phyloP scores from a whole-genome alignment of 306 rosid genomes.

The Pachyrhizus erosus region DNA sequence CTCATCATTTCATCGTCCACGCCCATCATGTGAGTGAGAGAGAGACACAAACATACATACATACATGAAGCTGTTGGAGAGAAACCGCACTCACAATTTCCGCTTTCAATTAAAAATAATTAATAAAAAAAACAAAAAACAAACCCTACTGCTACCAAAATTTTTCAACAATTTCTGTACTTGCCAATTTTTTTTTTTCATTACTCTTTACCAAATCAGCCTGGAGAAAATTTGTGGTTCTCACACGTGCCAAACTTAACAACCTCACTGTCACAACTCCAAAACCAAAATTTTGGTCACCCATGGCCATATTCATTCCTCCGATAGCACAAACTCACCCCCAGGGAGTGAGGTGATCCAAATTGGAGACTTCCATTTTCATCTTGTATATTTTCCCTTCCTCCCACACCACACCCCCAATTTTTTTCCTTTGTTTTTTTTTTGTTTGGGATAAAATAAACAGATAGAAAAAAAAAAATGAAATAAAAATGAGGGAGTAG shows the following conservation, averaged over 20 bases:
- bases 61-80: slow-evolving; percentile 27
- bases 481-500: not conserved
- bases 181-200: not conserved
- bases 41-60: slow-evolving; percentile 4
- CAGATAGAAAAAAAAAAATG: not conserved
- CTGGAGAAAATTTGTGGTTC: slow-evolving; percentile 19
- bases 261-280: not conserved
- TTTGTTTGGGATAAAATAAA: slow-evolving; percentile 13
- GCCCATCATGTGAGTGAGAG: slow-evolving; percentile 41
- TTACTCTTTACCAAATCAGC: slow-evolving; percentile 11
- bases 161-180: slow-evolving; percentile 29
- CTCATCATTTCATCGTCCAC: slow-evolving; percentile 53
- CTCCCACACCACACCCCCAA: not conserved
- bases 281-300: not conserved
- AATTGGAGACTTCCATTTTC: slow-evolving; percentile 21
- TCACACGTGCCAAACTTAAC: not conserved
- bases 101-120: not conserved
- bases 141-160: slow-evolving; percentile 43
- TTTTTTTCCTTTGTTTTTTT: not conserved
- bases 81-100: slow-evolving; percentile 33
- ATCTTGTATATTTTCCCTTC: slow-evolving; percentile 35
- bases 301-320: not conserved
- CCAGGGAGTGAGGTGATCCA: not conserved
- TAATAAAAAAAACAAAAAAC: not conserved
- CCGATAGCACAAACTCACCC: not conserved